Conservation (phyloP, 306 rosid genomes). For the Prunus salicina region DNA sequence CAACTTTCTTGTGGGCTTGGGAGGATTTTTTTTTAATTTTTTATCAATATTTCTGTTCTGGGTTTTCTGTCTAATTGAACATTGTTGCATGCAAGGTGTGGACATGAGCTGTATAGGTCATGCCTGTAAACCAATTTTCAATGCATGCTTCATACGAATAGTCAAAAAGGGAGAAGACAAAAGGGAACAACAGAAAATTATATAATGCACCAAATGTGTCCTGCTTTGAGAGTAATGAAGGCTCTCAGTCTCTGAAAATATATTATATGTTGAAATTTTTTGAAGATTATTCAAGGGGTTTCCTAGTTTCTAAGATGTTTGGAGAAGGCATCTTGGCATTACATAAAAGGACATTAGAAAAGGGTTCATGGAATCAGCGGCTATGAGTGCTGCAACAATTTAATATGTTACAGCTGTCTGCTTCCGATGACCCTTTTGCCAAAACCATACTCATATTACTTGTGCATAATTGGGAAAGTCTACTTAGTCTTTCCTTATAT, state of each 20-base stretch:
- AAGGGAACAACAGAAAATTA: neutral
- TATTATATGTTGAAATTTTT: neutral
- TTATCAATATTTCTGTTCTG: neutral
- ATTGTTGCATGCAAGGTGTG: slow-evolving; percentile 4
- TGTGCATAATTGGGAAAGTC: neutral
- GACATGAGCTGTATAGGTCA: neutral
- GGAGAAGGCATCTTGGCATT: slow-evolving; percentile 32
- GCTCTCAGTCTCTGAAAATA: neutral
- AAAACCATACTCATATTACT: slow-evolving; percentile 4
- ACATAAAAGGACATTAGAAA: slow-evolving; percentile 37
- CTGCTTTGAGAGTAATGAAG: neutral
- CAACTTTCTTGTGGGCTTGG: neutral
- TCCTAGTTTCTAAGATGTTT: neutral
- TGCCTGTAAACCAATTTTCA: neutral
- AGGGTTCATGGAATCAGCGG: slow-evolving; percentile 28
- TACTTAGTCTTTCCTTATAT: slow-evolving; percentile 10
- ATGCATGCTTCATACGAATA: slow-evolving; percentile 24
- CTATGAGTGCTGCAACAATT: slow-evolving; percentile 19
- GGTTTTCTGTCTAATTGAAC: slow-evolving; percentile 1
- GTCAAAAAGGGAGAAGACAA: slow-evolving; percentile 27
- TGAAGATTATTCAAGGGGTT: neutral
- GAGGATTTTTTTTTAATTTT: neutral
- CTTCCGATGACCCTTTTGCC: slow-evolving; percentile 16
- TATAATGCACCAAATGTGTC: neutral
- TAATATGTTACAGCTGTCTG: slow-evolving; percentile 19